These are phyloP conservation scores for Apiotrichum porosum DNA, from an alignment of 1,284 basidiomycete genomes.

Conservation along the genomic window DNA sequence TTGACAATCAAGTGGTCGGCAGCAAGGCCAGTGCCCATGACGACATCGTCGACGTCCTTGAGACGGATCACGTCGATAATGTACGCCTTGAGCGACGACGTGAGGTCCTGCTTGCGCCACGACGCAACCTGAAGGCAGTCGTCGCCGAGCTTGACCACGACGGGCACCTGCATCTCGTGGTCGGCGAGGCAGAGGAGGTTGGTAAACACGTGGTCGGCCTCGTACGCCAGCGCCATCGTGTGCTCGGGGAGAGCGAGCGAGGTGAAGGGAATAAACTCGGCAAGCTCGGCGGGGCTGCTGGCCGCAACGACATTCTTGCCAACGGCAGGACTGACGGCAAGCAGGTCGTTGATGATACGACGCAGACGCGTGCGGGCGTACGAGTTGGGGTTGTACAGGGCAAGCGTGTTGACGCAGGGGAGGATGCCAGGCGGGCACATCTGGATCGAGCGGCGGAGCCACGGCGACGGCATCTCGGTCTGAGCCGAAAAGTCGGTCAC, in stretches of 20 bases:
- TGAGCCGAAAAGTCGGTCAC: slow-evolving; percentile 71
- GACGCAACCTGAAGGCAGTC: slow-evolving; percentile 43
- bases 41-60: slow-evolving; percentile 73
- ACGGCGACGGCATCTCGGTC: slow-evolving; percentile 73
- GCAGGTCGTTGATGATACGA: slow-evolving; percentile 54
- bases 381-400: slow-evolving; percentile 74
- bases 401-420: slow-evolving; percentile 51
- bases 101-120: slow-evolving; percentile 41
- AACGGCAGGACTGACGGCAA: slow-evolving; percentile 62
- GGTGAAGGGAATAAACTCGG: slow-evolving; percentile 68
- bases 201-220: slow-evolving; percentile 44
- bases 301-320: slow-evolving; percentile 57
- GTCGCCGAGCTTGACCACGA: slow-evolving; percentile 40
- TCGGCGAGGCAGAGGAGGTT: slow-evolving; percentile 36
- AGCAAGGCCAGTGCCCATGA: slow-evolving; percentile 69
- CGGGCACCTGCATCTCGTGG: slow-evolving; percentile 44
- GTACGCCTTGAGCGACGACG: slow-evolving; percentile 35
- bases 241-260: slow-evolving; percentile 36
- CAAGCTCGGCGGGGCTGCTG: slow-evolving; percentile 54
- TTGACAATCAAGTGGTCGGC: slow-evolving; percentile 73
- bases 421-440: slow-evolving; percentile 57
- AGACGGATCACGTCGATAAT: slow-evolving; percentile 42
- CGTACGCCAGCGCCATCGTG: slow-evolving; percentile 40
- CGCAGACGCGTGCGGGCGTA: slow-evolving; percentile 68
- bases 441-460: slow-evolving; percentile 74